A percentile compares a stretch with the other conserved stretches of the same genome.
Evolutionary conservation across 192 early-diverging fungal species (phyloP).

Genomic region (Lobulomyces angularis): DNA sequence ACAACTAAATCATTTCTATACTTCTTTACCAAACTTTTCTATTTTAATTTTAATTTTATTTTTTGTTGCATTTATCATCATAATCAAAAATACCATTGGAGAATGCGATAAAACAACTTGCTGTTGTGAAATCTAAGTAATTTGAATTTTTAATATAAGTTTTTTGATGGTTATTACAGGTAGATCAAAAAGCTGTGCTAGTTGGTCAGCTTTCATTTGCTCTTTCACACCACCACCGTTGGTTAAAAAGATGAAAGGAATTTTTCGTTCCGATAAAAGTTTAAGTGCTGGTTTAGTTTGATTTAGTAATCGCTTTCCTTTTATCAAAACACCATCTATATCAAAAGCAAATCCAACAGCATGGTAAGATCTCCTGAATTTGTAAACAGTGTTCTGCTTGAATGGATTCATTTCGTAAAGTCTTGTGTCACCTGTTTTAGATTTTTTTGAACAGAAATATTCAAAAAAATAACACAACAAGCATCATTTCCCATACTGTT

Average conservation of each 20-base stretch:
- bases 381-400: too few species aligned
- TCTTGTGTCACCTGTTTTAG: too few species aligned
- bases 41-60: too few species aligned
- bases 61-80: too few species aligned
- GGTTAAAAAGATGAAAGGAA: slow-evolving; percentile 66
- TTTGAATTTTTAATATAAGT: slow-evolving; percentile 4
- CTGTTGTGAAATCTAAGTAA: slow-evolving; percentile 31
- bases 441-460: too few species aligned
- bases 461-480: too few species aligned
- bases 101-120: slow-evolving; percentile 78
- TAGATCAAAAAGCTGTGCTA: slow-evolving; percentile 25
- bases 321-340: slow-evolving; percentile 81
- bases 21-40: too few species aligned
- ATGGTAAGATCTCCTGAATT: too few species aligned
- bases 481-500: too few species aligned
- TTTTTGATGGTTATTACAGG: background rate
- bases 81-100: too few species aligned
- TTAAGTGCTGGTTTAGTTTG: slow-evolving; percentile 53
- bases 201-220: slow-evolving; percentile 52
- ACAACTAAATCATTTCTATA: too few species aligned
- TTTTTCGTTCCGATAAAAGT: slow-evolving; percentile 37
- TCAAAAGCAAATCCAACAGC: slow-evolving; percentile 55
- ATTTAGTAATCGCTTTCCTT: slow-evolving; percentile 56
- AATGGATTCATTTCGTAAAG: too few species aligned
- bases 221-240: slow-evolving; percentile 78